These are phyloP conservation scores for Lodderomyces oxycetoniae DNA, from an alignment of 1,139 yeast genomes.

Conservation along the genomic window DNA sequence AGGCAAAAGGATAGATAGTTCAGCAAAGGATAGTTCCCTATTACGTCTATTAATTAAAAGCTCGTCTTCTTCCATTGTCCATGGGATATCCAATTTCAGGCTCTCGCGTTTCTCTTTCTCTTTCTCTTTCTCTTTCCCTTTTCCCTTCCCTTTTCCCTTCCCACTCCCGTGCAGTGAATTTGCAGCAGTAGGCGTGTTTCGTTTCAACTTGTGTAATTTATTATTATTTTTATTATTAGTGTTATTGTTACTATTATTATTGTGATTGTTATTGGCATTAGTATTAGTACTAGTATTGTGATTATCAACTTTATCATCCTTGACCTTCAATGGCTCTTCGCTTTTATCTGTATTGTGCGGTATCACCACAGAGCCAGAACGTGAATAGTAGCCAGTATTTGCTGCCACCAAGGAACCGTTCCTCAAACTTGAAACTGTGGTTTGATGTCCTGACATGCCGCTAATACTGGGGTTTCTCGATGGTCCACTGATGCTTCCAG, in stretches of 20 bases:
- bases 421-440: conserved; percentile 38
- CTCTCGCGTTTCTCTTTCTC: conserved; percentile 11
- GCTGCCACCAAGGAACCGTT: conserved; percentile 39
- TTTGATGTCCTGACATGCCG: conserved; percentile 31
- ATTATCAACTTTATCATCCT: conserved; percentile 14
- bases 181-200: conserved; percentile 6
- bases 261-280: too few species aligned
- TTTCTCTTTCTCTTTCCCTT: conserved; percentile 11
- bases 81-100: conserved; percentile 39
- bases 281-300: too few species aligned
- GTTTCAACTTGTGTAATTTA: conserved; percentile 10
- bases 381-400: conserved; percentile 34
- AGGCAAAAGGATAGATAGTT: conserved; percentile 67
- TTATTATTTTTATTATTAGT: too few species aligned
- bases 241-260: too few species aligned
- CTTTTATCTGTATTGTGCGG: conserved; percentile 34
- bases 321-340: conserved; percentile 21
- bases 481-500: conserved; percentile 42
- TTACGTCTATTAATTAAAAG: conserved; percentile 53
- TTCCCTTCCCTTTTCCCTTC: too few species aligned
- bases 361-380: conserved; percentile 45
- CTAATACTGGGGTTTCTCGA: conserved; percentile 39
- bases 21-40: conserved; percentile 65
- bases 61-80: conserved; percentile 72
- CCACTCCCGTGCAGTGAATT: too few species aligned